These are phyloP conservation scores for Leccinum pellstonianum DNA, from an alignment of 768 basidiomycete genomes.

Conservation along the genomic window DNA sequence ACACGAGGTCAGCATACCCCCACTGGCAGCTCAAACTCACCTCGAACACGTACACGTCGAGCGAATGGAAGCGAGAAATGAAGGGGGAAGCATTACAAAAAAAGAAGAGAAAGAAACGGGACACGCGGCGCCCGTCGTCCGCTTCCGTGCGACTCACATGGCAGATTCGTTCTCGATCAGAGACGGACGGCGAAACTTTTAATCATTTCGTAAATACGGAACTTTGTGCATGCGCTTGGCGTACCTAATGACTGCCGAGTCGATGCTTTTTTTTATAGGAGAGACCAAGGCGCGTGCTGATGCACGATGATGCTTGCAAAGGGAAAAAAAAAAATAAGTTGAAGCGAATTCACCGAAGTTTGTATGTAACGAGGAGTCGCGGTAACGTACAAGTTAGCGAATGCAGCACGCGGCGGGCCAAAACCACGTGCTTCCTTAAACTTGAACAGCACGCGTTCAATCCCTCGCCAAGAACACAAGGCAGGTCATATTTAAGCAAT, in stretches of 20 bases:
- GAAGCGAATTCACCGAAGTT: constrained; percentile 5
- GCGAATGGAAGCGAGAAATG: neutral
- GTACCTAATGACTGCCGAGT: no score
- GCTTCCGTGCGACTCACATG: constrained; percentile 1
- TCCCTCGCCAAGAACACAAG: constrained; percentile 29
- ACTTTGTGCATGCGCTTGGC: constrained; percentile 1
- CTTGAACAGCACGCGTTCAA: constrained; percentile 12
- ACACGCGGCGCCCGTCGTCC: neutral
- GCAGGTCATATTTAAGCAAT: constrained; percentile 32
- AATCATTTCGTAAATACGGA: neutral
- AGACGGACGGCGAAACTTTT: neutral
- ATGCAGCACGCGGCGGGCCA: constrained; percentile 1
- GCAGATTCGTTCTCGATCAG: constrained; percentile 2
- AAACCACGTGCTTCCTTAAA: constrained; percentile 21
- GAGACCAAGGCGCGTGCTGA: neutral
- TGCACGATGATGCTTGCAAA: constrained; percentile 6
- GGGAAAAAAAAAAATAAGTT: neutral
- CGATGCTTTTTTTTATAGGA: neutral
- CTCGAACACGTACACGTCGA: constrained; percentile 1
- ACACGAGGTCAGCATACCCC: neutral
- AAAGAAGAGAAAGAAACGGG: neutral
- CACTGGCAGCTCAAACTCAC: neutral
- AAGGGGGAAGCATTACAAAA: neutral
- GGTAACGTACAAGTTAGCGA: neutral
- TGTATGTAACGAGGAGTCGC: neutral